Evolutionary conservation across 805 yeast genomes (phyloP), one percentile per base, ranked within the genome.

Genomic region (Metschnikowia baotianmanensis): DNA sequence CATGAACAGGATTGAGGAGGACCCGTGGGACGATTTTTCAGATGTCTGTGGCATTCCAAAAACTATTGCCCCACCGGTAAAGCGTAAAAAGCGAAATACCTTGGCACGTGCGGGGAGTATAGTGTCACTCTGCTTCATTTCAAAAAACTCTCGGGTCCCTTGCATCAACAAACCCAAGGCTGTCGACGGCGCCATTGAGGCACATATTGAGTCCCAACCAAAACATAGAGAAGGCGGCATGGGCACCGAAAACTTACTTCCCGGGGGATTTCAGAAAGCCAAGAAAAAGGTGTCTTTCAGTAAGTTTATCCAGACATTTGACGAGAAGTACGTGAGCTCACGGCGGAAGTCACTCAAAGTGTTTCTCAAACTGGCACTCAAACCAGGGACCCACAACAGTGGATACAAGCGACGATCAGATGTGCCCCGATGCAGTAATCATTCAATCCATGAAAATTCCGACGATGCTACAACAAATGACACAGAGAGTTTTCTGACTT

Each of bases 361-460:
- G 5, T 32, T 32, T 22, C 27, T 22, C 27, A 23, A 22, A 10
- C 26, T 32, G 35, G 35, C 35, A 5, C 19, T 32, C 9, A 32
- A 32, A n/a, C 13, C 35, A 8, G 27, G 35, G 6, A 6, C 24
- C 9, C 34, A 19, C 17, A 18, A 19, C 23, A 9, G 23, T 21
- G 23, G 9, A 21, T n/a, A 11, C 9, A 21, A 21, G 23, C 23
- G 16, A 13, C 11, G 23, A 19, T 31, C 10, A 11, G 5, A n/a
- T n/a, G n/a, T n/a, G n/a, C n/a, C n/a, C n/a, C n/a, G n/a, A n/a
- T n/a, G n/a, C n/a, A n/a, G n/a, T n/a, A n/a, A n/a, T n/a, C n/a
- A n/a, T n/a, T n/a, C n/a, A n/a, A n/a, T n/a, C n/a, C n/a, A n/a
- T n/a, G n/a, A n/a, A n/a, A n/a, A n/a, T n/a, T n/a, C n/a, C n/a